A percentile compares a stretch with the other conserved stretches of the same genome.
Conservation (phyloP, 495 filamentous ascomycete species). For the Friedmanniomyces simplex region DNA sequence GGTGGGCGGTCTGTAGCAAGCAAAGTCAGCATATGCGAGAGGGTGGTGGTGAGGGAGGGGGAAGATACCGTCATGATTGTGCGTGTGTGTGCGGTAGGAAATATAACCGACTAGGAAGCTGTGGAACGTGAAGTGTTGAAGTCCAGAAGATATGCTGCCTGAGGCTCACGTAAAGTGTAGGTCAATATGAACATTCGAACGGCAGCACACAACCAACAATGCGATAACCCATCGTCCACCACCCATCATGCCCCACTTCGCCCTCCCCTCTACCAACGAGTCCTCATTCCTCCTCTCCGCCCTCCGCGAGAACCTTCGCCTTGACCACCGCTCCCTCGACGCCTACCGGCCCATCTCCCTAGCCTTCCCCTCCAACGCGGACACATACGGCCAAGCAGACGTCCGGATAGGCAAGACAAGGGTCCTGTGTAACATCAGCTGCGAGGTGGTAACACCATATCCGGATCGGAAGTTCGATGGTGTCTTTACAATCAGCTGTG, state of each 20-base stretch:
- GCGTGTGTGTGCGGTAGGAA: too few species aligned
- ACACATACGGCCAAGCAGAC: conserved; percentile 85
- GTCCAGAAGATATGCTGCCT: too few species aligned
- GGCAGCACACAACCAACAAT: not conserved
- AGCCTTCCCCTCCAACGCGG: conserved; percentile 50
- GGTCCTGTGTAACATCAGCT: conserved; percentile 73
- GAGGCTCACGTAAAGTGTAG: too few species aligned
- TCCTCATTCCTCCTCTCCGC: conserved; percentile 34
- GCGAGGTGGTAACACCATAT: conserved; percentile 72
- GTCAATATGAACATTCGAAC: not conserved
- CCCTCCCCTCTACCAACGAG: conserved; percentile 39
- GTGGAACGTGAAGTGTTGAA: too few species aligned
- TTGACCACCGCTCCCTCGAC: conserved; percentile 74
- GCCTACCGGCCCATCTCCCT: conserved; percentile 66
- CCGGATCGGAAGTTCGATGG: conserved; percentile 89
- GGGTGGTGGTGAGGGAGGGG: not conserved
- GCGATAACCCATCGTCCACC: conserved; percentile 11
- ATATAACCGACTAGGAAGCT: too few species aligned
- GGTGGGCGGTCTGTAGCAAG: conserved; percentile 43
- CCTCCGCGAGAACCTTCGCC: conserved; percentile 56
- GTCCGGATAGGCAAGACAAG: conserved; percentile 86
- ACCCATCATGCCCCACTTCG: conserved; percentile 80
- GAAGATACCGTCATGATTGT: not conserved
- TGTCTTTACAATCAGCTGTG: conserved; percentile 80
- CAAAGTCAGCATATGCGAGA: conserved; percentile 23